These are phyloP conservation scores for Malus fusca DNA, from an alignment of 306 rosid genomes.

Conservation along the genomic window DNA sequence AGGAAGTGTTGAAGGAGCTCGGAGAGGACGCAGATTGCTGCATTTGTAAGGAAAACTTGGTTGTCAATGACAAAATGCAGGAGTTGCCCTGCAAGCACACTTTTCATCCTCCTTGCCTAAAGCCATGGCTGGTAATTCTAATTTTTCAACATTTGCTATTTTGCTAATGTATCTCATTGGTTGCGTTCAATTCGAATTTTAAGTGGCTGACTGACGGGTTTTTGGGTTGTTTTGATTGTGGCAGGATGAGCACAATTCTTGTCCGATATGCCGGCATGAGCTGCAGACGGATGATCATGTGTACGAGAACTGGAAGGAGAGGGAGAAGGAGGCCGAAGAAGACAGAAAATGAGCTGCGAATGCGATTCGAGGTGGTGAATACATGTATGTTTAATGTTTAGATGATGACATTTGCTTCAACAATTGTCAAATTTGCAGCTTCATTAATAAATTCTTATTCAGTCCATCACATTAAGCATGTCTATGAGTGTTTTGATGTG, in stretches of 20 bases:
- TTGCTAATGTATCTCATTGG: background rate
- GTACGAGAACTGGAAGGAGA: slow-evolving; percentile 97
- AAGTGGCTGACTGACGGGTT: background rate
- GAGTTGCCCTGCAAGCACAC: slow-evolving; percentile 97
- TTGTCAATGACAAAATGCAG: slow-evolving; percentile 71
- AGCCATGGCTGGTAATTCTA: slow-evolving; percentile 94
- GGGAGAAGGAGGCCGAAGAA: slow-evolving; percentile 92
- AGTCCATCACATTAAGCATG: background rate
- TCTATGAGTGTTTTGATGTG: background rate
- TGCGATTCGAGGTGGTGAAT: slow-evolving; percentile 92
- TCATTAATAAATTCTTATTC: background rate
- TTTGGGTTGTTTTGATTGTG: background rate
- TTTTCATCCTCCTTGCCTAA: slow-evolving; percentile 85
- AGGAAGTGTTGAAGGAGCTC: slow-evolving; percentile 52
- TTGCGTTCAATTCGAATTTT: background rate
- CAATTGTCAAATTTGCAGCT: background rate
- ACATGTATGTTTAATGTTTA: slow-evolving; percentile 64
- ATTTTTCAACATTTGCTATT: background rate
- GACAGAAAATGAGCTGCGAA: slow-evolving; percentile 92
- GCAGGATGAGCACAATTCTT: slow-evolving; percentile 85
- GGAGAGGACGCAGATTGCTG: slow-evolving; percentile 81
- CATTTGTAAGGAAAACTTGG: slow-evolving; percentile 82
- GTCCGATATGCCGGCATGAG: slow-evolving; percentile 81
- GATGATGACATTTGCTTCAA: background rate
- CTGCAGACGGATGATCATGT: slow-evolving; percentile 78